Base-by-base conservation (phyloP, 2,329 filamentous ascomycete species). In the Ophiognomonia clavigignenti-juglandacearum region DNA sequence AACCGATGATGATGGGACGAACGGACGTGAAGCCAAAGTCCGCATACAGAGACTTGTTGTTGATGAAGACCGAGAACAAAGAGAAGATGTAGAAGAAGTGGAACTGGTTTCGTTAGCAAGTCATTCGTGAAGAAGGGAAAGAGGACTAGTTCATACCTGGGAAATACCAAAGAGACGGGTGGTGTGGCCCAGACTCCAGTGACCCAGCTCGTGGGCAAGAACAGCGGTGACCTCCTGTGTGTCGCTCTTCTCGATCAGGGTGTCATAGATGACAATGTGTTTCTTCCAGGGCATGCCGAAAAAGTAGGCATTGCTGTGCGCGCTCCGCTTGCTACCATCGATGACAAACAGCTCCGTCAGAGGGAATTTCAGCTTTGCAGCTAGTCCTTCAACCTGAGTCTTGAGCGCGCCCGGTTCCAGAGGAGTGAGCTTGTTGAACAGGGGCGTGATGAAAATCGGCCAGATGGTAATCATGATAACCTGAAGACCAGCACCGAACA, bases 231-330 rank as follows among this genome's bases (percentile, higher is more conserved):
- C 91, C 68, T 98, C 93, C 61, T 93, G 79, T 4, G 87, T 83
- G 53, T 91, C 82, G 65, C 86, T 93, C 80, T 97, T 96, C 69
- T 96, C 92, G 53, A 98, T 90, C 54, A 98, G 72, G 5, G 95
- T 98, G 64, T 98, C 93, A 65, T 96, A 98, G 63, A 98, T 95
- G 61, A 98, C 93, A 73, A 98, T 98, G 74, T 97, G 95, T 80
- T 97, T 97, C 80, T 96, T 96, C 91, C 92, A 98, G 35, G 93
- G 93, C 47, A 98, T 80, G 51, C 93, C 93, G 59, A 95, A 96
- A 73, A 98, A 98, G 70, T 95, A 95, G 18, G 88, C 88, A 62
- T 95, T 95, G 70, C 85, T 90, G 70, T 95, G 88, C 20, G 87
- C 86, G 62, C 85, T 89, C 58, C 88, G 80, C 74, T 92, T 92